Evolutionary conservation across 768 basidiomycete species (phyloP).

Genomic region (Suillus paluster): DNA sequence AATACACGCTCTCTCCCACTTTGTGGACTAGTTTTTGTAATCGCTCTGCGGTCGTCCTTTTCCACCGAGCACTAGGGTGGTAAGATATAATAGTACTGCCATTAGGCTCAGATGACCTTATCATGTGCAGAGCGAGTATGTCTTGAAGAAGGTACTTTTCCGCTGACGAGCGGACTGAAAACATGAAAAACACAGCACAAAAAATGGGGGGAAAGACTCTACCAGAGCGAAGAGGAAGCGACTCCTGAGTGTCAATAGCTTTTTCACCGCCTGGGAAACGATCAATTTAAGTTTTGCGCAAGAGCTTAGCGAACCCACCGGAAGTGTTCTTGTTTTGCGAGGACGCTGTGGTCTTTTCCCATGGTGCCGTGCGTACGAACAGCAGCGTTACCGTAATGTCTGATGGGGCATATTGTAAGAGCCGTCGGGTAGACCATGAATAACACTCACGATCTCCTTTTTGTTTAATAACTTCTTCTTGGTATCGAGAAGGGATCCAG

Average conservation of each 20-base stretch:
- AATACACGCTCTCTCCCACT: conserved; percentile 41
- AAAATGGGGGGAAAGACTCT: not conserved
- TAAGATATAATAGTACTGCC: conserved; percentile 41
- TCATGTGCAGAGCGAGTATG: conserved; percentile 44
- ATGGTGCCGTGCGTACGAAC: conserved; percentile 45
- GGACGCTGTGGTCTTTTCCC: conserved; percentile 24
- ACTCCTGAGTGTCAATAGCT: conserved; percentile 18
- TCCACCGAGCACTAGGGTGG: conserved; percentile 30
- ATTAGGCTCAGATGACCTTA: conserved; percentile 29
- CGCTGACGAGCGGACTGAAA: conserved; percentile 11
- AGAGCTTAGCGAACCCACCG: not conserved
- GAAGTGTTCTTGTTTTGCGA: conserved; percentile 19
- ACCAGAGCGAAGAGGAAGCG: conserved; percentile 18
- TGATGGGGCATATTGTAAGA: conserved; percentile 16
- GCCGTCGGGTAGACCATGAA: not conserved
- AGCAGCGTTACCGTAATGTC: conserved; percentile 54
- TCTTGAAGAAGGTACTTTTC: conserved; percentile 37
- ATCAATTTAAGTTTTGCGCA: not conserved
- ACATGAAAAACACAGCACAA: not conserved
- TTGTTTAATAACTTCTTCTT: conserved; percentile 44
- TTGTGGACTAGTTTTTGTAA: conserved; percentile 34
- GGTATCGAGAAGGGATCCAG: conserved; percentile 62
- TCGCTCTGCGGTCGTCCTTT: conserved; percentile 31
- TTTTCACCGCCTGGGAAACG: conserved; percentile 16
- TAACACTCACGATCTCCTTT: conserved; percentile 51